Percentiles rank a stretch among this genome's conserved stretches.
These are phyloP conservation scores for Simmondsia chinensis DNA, from an alignment of 148 eudicot species.

Conservation along the genomic window DNA sequence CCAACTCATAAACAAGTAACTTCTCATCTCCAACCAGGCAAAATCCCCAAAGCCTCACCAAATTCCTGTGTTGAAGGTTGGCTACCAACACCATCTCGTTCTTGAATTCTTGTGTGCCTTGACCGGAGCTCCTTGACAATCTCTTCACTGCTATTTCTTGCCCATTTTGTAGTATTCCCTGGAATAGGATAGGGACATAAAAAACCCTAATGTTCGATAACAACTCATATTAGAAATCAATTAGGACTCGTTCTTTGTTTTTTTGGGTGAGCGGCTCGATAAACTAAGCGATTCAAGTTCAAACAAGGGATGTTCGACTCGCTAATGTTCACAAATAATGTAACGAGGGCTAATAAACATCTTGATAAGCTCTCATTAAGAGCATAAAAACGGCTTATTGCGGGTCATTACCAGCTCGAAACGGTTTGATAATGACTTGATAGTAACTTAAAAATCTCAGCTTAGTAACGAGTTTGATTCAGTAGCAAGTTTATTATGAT, in stretches of 20 bases:
- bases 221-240: background rate
- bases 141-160: constrained; percentile 21
- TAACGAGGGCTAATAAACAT: no score
- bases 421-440: no score
- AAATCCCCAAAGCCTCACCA: constrained; percentile 19
- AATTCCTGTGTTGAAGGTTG: constrained; percentile 19
- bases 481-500: no score
- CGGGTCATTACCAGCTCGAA: no score
- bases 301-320: no score
- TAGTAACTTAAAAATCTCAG: no score
- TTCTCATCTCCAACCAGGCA: constrained; percentile 11
- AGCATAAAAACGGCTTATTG: no score
- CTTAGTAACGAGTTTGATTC: no score
- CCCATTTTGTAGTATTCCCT: constrained; percentile 16
- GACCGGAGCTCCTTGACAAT: constrained; percentile 7
- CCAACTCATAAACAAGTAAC: constrained; percentile 15
- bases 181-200: background rate
- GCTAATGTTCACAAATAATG: no score
- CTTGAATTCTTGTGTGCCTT: constrained; percentile 13
- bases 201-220: background rate
- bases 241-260: background rate
- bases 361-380: no score
- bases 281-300: no score
- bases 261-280: no score
- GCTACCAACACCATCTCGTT: constrained; percentile 17